These are phyloP conservation scores for Aureobasidium sp. DNA, from an alignment of 2,329 filamentous ascomycete genomes.

Conservation along the genomic window DNA sequence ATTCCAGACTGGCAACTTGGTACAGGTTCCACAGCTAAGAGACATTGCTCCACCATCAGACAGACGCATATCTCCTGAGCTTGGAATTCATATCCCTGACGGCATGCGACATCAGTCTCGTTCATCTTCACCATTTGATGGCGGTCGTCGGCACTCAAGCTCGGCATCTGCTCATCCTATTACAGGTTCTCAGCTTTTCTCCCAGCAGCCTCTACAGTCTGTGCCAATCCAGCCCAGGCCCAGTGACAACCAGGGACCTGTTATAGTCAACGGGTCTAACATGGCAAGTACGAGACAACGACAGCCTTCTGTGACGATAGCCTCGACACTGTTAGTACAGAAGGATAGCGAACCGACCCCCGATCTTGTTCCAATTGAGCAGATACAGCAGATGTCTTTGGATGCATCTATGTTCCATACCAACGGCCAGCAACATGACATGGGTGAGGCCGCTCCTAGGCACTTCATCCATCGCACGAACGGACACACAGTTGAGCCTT, in stretches of 20 bases:
- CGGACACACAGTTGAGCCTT: background rate
- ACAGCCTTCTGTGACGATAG: background rate
- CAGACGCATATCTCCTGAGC: slow-evolving; percentile 36
- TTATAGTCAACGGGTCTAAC: slow-evolving; percentile 36
- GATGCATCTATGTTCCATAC: background rate
- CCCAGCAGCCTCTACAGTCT: slow-evolving; percentile 8
- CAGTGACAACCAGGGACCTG: slow-evolving; percentile 25
- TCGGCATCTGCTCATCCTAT: slow-evolving; percentile 20
- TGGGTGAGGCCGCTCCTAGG: background rate
- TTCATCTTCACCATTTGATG: slow-evolving; percentile 41
- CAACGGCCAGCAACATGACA: slow-evolving; percentile 3
- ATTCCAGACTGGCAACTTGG: slow-evolving; percentile 18
- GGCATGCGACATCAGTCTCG: slow-evolving; percentile 31
- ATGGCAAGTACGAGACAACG: slow-evolving; percentile 1
- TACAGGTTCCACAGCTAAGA: slow-evolving; percentile 26
- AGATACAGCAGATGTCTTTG: slow-evolving; percentile 13
- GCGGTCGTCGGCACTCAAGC: slow-evolving; percentile 33
- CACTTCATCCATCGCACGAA: background rate
- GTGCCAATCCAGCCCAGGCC: background rate
- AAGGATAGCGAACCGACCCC: background rate
- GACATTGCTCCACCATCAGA: slow-evolving; percentile 30
- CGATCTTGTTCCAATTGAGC: slow-evolving; percentile 7
- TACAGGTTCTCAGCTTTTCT: slow-evolving; percentile 2
- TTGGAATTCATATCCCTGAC: slow-evolving; percentile 27
- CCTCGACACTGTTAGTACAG: background rate